Evolutionary conservation across 805 yeast genomes (phyloP).

Genomic region (Huiozyma naganishii): DNA sequence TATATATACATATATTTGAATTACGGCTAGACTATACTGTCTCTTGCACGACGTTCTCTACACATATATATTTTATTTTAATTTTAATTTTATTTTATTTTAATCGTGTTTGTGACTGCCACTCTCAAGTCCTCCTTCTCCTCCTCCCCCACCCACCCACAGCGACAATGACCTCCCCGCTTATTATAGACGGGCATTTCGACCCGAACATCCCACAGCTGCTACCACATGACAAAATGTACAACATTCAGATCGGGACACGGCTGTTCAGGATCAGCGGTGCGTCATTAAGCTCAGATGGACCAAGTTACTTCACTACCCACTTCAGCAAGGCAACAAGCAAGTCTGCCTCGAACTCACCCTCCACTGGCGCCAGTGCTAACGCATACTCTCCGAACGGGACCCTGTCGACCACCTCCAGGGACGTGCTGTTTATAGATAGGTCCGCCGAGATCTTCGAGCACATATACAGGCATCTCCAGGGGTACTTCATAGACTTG

Average conservation of each 20-base stretch:
- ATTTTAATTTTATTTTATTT: too few relatives aligned
- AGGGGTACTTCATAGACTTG: conserved; percentile 66
- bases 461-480: conserved; percentile 58
- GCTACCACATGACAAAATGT: conserved; percentile 62
- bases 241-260: conserved; percentile 59
- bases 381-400: background rate
- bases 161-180: conserved; percentile 1
- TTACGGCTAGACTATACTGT: too few relatives aligned
- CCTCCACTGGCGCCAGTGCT: background rate
- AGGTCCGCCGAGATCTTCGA: conserved; percentile 62
- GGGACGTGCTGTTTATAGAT: conserved; percentile 47
- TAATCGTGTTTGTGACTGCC: too few relatives aligned
- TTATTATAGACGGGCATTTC: conserved; percentile 7
- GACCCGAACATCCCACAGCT: conserved; percentile 13
- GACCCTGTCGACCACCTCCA: background rate
- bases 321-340: conserved; percentile 34
- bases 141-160: background rate
- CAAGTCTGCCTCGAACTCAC: background rate
- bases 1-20: too few relatives aligned
- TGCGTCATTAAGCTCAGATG: conserved; percentile 75
- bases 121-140: too few relatives aligned
- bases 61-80: too few relatives aligned
- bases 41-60: too few relatives aligned
- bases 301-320: conserved; percentile 78
- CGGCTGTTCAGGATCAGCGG: conserved; percentile 52